Conservation (phyloP, 306 rosid species). For the Gynostemma pentaphyllum region DNA sequence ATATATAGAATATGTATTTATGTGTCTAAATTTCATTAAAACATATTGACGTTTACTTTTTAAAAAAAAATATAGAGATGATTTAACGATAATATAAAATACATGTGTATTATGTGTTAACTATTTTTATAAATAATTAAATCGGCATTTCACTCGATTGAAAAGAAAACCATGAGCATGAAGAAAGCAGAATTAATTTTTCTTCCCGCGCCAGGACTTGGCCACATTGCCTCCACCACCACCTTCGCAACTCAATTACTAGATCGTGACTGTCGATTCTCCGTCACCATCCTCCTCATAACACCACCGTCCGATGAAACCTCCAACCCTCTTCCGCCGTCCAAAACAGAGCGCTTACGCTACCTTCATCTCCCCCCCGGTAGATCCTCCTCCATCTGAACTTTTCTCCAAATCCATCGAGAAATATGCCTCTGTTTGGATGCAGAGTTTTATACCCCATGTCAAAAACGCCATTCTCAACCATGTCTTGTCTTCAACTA, state of each 20-base stretch:
- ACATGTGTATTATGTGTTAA: too few relatives aligned
- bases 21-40: too few relatives aligned
- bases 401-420: not conserved
- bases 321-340: not conserved
- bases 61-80: too few relatives aligned
- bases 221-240: constrained; percentile 37
- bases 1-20: too few relatives aligned
- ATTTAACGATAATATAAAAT: too few relatives aligned
- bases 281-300: constrained; percentile 32
- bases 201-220: constrained; percentile 26
- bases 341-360: constrained; percentile 12
- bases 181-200: constrained; percentile 30
- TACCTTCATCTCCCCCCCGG: constrained; percentile 27
- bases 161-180: too few relatives aligned
- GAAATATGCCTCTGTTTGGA: not conserved
- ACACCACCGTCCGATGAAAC: not conserved
- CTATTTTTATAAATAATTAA: too few relatives aligned
- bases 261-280: constrained; percentile 24
- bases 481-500: not conserved
- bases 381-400: not conserved
- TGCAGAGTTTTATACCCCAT: not conserved
- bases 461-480: not conserved
- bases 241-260: constrained; percentile 40
- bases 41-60: too few relatives aligned
- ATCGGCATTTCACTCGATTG: too few relatives aligned